Evolutionary conservation across 2,329 filamentous ascomycete genomes (phyloP).

Genomic region (Alternaria longipes): DNA sequence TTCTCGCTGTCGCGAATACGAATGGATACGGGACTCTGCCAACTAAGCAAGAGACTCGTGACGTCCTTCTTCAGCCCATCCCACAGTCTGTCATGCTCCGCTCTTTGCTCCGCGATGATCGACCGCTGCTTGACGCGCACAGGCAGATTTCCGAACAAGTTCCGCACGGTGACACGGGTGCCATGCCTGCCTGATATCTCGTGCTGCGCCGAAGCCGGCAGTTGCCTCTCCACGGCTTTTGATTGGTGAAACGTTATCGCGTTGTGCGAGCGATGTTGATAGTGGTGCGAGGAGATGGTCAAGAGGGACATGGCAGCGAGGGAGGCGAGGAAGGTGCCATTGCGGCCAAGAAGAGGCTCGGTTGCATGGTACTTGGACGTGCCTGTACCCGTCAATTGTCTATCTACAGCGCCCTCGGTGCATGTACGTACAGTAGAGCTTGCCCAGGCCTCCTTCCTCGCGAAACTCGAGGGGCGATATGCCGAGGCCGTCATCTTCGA

Average conservation of each 20-base stretch:
- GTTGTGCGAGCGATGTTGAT: conserved; percentile 67
- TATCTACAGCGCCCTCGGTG: conserved; percentile 5
- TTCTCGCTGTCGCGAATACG: conserved; percentile 64
- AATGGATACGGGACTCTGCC: conserved; percentile 66
- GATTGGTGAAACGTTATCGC: conserved; percentile 76
- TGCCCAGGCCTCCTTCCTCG: conserved; percentile 75
- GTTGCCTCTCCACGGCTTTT: conserved; percentile 68
- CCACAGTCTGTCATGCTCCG: conserved; percentile 71
- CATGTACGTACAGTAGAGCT: conserved; percentile 69
- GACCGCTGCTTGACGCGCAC: conserved; percentile 86
- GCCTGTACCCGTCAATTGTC: conserved; percentile 60
- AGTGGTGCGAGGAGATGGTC: conserved; percentile 76
- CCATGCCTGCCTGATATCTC: conserved; percentile 69
- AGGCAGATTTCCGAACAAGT: conserved; percentile 90
- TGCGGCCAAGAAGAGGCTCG: conserved; percentile 67
- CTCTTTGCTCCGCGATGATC: conserved; percentile 58
- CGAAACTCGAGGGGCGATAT: conserved; percentile 78
- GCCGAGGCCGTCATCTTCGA: conserved; percentile 86
- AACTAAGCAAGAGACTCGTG: conserved; percentile 74
- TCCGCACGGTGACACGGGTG: conserved; percentile 77
- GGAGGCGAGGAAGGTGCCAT: conserved; percentile 80
- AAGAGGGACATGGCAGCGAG: conserved; percentile 79
- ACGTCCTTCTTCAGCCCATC: conserved; percentile 67
- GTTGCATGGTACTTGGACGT: conserved; percentile 73
- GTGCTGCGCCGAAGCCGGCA: conserved; percentile 68